phyloP scores from a whole-genome alignment of 2,329 filamentous ascomycete species.

The Parastagonospora avenae region DNA sequence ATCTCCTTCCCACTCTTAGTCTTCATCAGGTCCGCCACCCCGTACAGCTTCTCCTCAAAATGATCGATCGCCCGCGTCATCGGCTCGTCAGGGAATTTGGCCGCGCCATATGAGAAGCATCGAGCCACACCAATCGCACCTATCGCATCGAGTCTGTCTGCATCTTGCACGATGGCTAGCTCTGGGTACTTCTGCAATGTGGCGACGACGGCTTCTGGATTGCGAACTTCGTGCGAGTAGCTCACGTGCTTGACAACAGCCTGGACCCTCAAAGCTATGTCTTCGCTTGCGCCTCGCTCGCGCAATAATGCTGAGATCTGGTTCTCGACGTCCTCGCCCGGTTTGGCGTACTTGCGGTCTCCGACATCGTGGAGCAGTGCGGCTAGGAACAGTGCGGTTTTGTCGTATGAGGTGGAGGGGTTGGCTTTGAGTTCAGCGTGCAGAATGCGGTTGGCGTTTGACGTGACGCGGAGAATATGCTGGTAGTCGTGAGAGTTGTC shows the following conservation, averaged over 20 bases:
- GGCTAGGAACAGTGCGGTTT: constrained; percentile 66
- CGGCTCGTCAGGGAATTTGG: constrained; percentile 29
- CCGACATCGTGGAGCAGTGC: constrained; percentile 78
- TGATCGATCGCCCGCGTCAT: constrained; percentile 41
- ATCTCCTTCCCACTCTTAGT: constrained; percentile 30
- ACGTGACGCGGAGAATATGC: constrained; percentile 80
- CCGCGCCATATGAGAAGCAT: constrained; percentile 75
- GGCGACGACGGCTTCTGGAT: constrained; percentile 63
- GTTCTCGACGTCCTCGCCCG: constrained; percentile 61
- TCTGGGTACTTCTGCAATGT: constrained; percentile 73
- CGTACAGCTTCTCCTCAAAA: constrained; percentile 44
- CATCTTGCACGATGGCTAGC: constrained; percentile 86
- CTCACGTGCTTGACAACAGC: constrained; percentile 76
- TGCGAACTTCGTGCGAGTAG: constrained; percentile 73
- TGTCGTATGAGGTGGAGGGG: constrained; percentile 52
- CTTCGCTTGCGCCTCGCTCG: constrained; percentile 60
- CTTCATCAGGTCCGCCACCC: constrained; percentile 45
- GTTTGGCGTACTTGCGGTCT: constrained; percentile 75
- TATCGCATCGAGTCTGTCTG: constrained; percentile 88
- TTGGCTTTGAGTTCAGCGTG: constrained; percentile 51
- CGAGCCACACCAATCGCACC: constrained; percentile 84
- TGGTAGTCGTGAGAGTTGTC: constrained; percentile 88
- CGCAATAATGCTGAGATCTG: constrained; percentile 62
- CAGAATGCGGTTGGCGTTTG: constrained; percentile 72
- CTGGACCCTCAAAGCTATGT: constrained; percentile 71